Base-by-base conservation (phyloP, 78 protist genomes). In the Dictyostelium citrinum region DNA sequence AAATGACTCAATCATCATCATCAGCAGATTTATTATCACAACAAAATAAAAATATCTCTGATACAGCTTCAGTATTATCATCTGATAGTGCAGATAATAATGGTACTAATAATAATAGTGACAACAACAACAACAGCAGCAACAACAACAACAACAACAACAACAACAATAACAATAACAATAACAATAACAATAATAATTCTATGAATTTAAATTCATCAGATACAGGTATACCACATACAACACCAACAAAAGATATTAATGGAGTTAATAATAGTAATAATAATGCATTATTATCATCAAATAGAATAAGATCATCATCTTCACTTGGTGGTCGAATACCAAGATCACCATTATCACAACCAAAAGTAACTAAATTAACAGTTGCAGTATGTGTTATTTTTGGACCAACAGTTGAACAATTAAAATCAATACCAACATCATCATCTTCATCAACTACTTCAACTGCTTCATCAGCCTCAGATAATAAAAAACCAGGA, bases 381-480 rank as follows among this genome's bases (percentile, higher is more conserved):
- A 88, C 93, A 5, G 74, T 88, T 35, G 84, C 93, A 88, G 22
- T 78, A 6, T 88, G 93, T 88, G 70, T 88, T 11, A 88, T 88
- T 10, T 88, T 88, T 51, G 93, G 93, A 43, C 93, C 93, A 31
- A 39, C 77, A 11, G 43, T 81, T 3, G 81, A 75, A n/a, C 49
- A 41, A 35, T 46, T 75, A 16, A 75, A 43, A 70, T 33, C 77
- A 70, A 70, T 70, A 16, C 77, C 39, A 70, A 70, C 77, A 29
- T n/a, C 90, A 46, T 5, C 58, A 83, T n/a, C 90, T 31, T 5
- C 58, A 70, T 11, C 88, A 58, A n/a, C 77, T 5, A 0, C 72
- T 67, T 11, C 35, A 14, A 0, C 49, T n/a, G 1, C 35, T 9
- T 2, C 45, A 78, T 5, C 68, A 20, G n/a, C 45, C 49, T 1